phyloP scores from a whole-genome alignment of 441 rosid species.

The Euphorbia schlechtendalii region DNA sequence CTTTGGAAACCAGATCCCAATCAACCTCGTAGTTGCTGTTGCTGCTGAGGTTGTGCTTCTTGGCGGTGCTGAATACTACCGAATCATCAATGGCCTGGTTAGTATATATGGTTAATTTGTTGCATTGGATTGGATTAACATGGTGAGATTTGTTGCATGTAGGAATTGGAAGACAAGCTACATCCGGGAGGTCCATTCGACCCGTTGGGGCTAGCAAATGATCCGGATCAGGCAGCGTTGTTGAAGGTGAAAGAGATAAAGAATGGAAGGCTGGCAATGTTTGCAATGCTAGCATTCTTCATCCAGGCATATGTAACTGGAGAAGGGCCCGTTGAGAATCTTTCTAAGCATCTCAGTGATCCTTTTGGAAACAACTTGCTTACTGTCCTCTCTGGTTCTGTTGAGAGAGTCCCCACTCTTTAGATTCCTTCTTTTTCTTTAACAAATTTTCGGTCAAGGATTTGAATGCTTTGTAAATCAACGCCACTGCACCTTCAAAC shows the following conservation, averaged over 20 bases:
- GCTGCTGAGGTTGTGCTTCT: slow-evolving; percentile 79
- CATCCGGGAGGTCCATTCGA: slow-evolving; percentile 99
- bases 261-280: slow-evolving; percentile 96
- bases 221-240: slow-evolving; percentile 89
- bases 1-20: slow-evolving; percentile 85
- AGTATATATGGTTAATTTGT: background rate
- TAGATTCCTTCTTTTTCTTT: slow-evolving; percentile 22
- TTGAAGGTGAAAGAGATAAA: slow-evolving; percentile 95
- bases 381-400: slow-evolving; percentile 67
- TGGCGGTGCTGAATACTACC: slow-evolving; percentile 95
- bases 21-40: slow-evolving; percentile 73
- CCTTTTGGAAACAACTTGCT: slow-evolving; percentile 98
- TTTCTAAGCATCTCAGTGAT: slow-evolving; percentile 83
- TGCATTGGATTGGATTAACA: no score
- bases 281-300: slow-evolving; percentile 83
- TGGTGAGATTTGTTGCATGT: no score
- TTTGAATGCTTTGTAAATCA: slow-evolving; percentile 13
- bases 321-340: slow-evolving; percentile 94
- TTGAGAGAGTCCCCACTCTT: slow-evolving; percentile 82
- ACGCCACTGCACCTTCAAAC: background rate
- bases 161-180: slow-evolving; percentile 92
- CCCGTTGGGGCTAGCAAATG: slow-evolving; percentile 88
- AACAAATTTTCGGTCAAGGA: background rate
- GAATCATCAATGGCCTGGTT: slow-evolving; percentile 90
- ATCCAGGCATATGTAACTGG: slow-evolving; percentile 90